phyloP scores from a whole-genome alignment of 257 asterid species.

The Solanum rostratum region DNA sequence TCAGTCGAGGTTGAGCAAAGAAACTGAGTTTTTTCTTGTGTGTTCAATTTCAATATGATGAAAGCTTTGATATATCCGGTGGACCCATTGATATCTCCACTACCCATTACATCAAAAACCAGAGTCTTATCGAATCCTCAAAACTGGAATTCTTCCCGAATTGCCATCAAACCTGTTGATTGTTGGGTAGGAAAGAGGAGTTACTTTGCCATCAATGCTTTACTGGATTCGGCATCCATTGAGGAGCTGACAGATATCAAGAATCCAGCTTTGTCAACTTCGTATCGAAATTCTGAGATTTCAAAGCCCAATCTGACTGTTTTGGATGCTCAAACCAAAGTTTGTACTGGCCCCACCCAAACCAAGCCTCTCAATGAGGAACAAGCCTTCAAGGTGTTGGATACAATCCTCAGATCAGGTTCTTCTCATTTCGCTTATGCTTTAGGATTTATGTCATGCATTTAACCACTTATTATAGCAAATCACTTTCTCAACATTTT shows the following conservation, averaged over 20 bases:
- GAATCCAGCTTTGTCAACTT: conserved; percentile 62
- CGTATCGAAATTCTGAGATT: conserved; percentile 47
- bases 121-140: conserved; percentile 4
- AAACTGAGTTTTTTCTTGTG: neutral
- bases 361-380: conserved; percentile 82
- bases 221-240: conserved; percentile 25
- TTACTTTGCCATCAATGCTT: conserved; percentile 13
- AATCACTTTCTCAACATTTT: neutral
- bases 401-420: conserved; percentile 79
- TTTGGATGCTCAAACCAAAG: conserved; percentile 82
- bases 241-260: conserved; percentile 28
- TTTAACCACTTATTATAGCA: neutral
- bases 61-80: conserved; percentile 20
- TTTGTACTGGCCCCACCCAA: conserved; percentile 93
- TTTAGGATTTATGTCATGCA: too few relatives aligned
- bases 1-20: neutral
- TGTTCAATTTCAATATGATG: conserved; percentile 25
- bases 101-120: conserved; percentile 11
- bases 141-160: neutral
- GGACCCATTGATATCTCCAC: conserved; percentile 19
- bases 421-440: neutral
- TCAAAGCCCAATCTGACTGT: conserved; percentile 65
- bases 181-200: conserved; percentile 7
- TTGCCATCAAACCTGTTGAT: neutral
- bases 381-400: conserved; percentile 85